Conservation (phyloP, 148 eudicot species). For the Diospyros lotus region DNA sequence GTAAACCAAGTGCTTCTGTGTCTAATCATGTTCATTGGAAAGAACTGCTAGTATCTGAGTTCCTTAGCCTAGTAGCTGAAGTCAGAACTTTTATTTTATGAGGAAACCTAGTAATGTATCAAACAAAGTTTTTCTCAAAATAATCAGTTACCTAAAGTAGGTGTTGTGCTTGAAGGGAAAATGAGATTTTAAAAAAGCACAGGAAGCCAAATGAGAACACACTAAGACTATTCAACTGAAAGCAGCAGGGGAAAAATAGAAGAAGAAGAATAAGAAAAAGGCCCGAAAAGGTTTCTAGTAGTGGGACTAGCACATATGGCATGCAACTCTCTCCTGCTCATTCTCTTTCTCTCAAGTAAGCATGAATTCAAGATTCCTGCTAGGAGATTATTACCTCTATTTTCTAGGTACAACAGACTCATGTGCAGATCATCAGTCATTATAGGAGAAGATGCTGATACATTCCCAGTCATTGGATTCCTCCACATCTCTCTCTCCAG, state of each 20-base stretch:
- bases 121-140: neutral
- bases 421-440: neutral
- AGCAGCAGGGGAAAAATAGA: neutral
- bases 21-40: neutral
- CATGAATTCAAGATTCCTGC: neutral
- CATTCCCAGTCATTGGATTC: neutral
- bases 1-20: neutral
- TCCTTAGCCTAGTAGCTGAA: neutral
- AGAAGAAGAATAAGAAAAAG: neutral
- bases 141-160: neutral
- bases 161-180: neutral
- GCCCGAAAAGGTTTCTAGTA: neutral
- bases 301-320: neutral
- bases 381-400: neutral
- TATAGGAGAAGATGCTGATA: neutral
- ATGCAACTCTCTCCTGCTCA: neutral
- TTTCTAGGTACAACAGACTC: neutral
- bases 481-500: constrained; percentile 6
- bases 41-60: neutral
- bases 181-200: neutral
- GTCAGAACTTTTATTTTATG: neutral
- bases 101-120: neutral
- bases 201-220: neutral
- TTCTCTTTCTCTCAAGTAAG: neutral
- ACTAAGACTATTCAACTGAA: neutral